These are phyloP conservation scores for Eucalyptus cloeziana DNA, from an alignment of 345 rosid genomes.

Conservation along the genomic window DNA sequence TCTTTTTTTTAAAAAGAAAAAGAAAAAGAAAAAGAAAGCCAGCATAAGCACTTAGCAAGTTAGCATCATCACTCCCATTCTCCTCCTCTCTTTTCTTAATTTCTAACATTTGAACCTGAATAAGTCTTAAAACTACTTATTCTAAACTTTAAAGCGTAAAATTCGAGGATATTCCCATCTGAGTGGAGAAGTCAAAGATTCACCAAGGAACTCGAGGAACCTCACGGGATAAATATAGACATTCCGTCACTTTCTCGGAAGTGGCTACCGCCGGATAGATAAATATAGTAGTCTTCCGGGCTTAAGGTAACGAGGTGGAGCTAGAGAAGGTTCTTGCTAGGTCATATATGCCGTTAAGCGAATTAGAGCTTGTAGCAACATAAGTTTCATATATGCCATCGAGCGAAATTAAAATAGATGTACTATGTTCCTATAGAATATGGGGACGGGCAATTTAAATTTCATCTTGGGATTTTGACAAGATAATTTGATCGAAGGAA, in stretches of 20 bases:
- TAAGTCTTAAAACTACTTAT: no score
- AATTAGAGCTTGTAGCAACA: neutral
- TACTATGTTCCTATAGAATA: accelerated
- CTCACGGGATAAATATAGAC: no score
- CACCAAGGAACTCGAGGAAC: no score
- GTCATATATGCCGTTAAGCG: no score
- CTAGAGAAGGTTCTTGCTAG: no score
- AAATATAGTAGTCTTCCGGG: no score
- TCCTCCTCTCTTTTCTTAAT: neutral
- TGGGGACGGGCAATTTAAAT: neutral
- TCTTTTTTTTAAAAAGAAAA: neutral
- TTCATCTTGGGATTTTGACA: neutral
- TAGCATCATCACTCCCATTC: neutral
- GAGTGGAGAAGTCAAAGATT: no score
- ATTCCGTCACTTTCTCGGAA: no score
- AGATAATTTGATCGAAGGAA: neutral
- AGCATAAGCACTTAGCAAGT: neutral
- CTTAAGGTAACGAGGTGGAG: no score
- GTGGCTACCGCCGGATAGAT: accelerated
- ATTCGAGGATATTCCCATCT: no score
- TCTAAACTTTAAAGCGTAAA: no score
- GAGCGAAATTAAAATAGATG: accelerated
- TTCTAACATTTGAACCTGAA: neutral
- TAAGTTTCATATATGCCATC: neutral
- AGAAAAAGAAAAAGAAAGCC: neutral